Evolutionary conservation across 768 basidiomycete species (phyloP), one percentile per base, ranked within the genome.

Genomic region (Lentinula sp.): DNA sequence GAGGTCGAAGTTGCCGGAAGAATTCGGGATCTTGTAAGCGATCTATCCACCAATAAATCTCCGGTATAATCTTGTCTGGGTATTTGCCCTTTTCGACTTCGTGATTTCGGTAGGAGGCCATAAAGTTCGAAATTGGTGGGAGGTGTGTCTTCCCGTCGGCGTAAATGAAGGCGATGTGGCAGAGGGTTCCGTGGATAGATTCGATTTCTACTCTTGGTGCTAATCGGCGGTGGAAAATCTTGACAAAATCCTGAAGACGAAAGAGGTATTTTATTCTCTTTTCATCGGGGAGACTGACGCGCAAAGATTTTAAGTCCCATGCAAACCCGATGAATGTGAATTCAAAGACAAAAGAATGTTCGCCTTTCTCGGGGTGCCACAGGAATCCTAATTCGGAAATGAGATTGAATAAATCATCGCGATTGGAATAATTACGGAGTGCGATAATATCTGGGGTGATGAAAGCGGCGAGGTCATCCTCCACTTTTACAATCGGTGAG

Each of bases 31-130:
- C 31, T 15, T 35, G 13, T 9, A 67, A 57, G 15, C 18, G 43
- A 0, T 28, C 21, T 0, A 37, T 32, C 78, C 78, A 79, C 75
- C 74, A 78, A 1, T 39, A 5, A 0, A 78, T 55, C 39, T 74
- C 72, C 21, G 21, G 64, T 31, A 0, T 66, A 52, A 7, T 67
- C 56, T 10, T 74, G 50, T 4, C 3, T 67, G 64, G 7, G 70
- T 64, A 61, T 61, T 37, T 34, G 8, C 51, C 51, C 16, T 6
- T 7, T 6, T 10, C 13, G 6, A 11, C 61, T 2, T 59, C 18
- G 37, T 67, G 63, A 8, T 57, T 64, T 8, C 59, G 28, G 66
- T 73, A 75, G 2, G 62, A 43, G 2, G 69, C 56, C 9, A 70
- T 42, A 56, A 71, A 72, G 16, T 62, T 61, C 4, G 66, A 73